Conservation (phyloP, 495 filamentous ascomycete genomes). For the Staphylotrichum longicolle region DNA sequence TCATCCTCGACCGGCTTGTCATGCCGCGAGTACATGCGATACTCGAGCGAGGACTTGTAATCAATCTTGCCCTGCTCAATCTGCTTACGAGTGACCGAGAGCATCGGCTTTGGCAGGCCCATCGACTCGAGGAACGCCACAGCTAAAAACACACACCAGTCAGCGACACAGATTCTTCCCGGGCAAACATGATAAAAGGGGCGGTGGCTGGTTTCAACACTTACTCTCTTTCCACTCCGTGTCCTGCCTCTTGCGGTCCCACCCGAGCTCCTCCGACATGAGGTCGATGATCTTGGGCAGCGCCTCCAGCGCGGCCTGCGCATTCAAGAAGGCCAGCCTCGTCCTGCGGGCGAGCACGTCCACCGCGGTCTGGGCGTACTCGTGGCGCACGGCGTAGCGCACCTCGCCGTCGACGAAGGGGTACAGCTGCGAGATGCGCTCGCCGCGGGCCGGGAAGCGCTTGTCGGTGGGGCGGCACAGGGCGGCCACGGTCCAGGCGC, state of each 20-base stretch:
- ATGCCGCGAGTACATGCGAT: constrained; percentile 72
- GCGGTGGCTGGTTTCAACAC: constrained; percentile 16
- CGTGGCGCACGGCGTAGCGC: constrained; percentile 82
- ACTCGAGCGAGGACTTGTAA: constrained; percentile 64
- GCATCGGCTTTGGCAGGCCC: constrained; percentile 78
- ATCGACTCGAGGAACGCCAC: constrained; percentile 77
- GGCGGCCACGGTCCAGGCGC: constrained; percentile 91
- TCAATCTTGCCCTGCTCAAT: constrained; percentile 76
- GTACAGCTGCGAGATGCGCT: constrained; percentile 77
- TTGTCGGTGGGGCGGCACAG: constrained; percentile 75
- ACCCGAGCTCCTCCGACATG: constrained; percentile 85
- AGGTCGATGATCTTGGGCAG: constrained; percentile 87
- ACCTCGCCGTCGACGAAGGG: constrained; percentile 97
- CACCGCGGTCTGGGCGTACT: constrained; percentile 91
- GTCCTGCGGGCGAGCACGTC: constrained; percentile 89
- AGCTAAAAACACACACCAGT: constrained; percentile 32
- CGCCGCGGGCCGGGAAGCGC: constrained; percentile 85
- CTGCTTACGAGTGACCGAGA: constrained; percentile 66
- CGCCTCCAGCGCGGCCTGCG: constrained; percentile 89
- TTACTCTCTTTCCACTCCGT: constrained; percentile 78
- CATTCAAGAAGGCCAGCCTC: constrained; percentile 89
- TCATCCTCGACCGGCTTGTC: constrained; percentile 38
- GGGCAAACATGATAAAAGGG: background rate
- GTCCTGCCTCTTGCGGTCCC: constrained; percentile 72
- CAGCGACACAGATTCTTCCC: background rate